Percentiles rank a stretch among this genome's conserved stretches.
phyloP scores from a whole-genome alignment of 2,329 filamentous ascomycete genomes.

The Samsoniella hepiali region DNA sequence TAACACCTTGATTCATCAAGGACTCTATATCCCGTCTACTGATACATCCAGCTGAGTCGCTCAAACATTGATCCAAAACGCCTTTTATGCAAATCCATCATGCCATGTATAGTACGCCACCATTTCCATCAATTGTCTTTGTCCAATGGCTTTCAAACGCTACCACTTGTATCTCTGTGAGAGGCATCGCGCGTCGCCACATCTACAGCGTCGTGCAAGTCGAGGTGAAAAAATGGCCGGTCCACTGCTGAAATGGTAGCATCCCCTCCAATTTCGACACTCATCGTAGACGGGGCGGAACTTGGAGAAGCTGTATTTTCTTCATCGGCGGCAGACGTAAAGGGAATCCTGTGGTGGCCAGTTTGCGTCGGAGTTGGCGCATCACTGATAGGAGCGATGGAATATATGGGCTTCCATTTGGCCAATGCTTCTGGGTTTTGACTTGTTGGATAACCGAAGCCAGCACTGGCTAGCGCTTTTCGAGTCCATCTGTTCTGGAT shows the following conservation, averaged over 20 bases:
- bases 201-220: conserved; percentile 42
- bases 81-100: conserved; percentile 7
- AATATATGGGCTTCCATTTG: conserved; percentile 35
- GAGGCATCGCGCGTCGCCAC: conserved; percentile 30
- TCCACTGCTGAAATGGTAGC: conserved; percentile 39
- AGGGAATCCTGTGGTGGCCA: background rate
- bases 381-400: conserved; percentile 28
- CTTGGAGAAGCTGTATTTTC: conserved; percentile 15
- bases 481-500: conserved; percentile 56
- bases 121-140: background rate
- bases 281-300: background rate
- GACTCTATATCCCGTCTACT: background rate
- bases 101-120: background rate
- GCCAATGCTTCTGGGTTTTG: conserved; percentile 27
- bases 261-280: conserved; percentile 1
- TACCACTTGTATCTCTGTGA: conserved; percentile 23
- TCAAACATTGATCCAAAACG: background rate
- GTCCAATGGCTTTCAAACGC: background rate
- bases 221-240: conserved; percentile 47
- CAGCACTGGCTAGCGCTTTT: conserved; percentile 52
- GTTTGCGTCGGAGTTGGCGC: background rate
- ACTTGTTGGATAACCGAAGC: conserved; percentile 48
- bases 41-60: background rate
- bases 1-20: background rate
- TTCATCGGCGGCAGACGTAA: conserved; percentile 20